A percentile compares a stretch with the other conserved stretches of the same genome.
phyloP scores from a whole-genome alignment of 495 filamentous ascomycete species.

The Aspergillus baeticus region DNA sequence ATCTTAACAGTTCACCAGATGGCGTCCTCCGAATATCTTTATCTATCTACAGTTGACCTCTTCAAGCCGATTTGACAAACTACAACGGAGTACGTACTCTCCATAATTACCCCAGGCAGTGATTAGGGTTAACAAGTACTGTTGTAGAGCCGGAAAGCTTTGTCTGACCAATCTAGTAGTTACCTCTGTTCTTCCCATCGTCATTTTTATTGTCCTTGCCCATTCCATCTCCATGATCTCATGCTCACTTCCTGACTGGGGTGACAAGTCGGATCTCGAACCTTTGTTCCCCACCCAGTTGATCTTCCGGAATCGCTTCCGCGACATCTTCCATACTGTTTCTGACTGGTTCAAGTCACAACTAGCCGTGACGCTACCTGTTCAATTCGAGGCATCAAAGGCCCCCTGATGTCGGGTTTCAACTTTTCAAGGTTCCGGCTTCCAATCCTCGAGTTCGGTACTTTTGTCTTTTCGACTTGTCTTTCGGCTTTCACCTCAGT shows the following conservation, averaged over 20 bases:
- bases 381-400: background rate
- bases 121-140: no score
- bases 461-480: constrained; percentile 16
- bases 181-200: no score
- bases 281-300: constrained; percentile 18
- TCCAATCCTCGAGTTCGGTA: constrained; percentile 12
- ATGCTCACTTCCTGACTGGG: background rate
- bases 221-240: no score
- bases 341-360: constrained; percentile 5
- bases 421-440: background rate
- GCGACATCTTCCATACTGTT: constrained; percentile 13
- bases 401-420: background rate
- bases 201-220: no score
- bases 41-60: no score
- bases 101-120: no score
- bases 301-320: constrained; percentile 27
- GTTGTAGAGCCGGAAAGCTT: no score
- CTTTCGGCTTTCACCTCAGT: constrained; percentile 2
- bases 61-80: no score
- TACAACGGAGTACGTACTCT: no score
- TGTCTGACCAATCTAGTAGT: no score
- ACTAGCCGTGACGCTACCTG: background rate
- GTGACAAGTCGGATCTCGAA: constrained; percentile 17
- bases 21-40: no score
- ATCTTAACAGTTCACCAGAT: no score